Conservation (phyloP, 257 asterid species). For the Petrea volubilis region DNA sequence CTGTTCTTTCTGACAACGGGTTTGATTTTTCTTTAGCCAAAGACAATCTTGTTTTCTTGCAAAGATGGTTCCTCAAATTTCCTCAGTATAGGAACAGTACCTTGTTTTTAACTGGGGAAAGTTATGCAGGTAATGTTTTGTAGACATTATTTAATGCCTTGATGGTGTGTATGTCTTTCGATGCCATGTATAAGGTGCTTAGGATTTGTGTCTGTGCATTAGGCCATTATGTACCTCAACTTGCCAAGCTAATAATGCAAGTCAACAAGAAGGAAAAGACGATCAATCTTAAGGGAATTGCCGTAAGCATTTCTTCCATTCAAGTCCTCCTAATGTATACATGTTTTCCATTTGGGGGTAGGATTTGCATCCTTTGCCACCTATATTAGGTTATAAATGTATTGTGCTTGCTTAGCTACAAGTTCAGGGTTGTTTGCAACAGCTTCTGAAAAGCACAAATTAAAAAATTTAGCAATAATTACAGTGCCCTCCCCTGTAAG, state of each 20-base stretch:
- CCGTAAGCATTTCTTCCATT: constrained; percentile 60
- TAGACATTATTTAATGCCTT: not conserved
- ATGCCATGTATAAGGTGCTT: not conserved
- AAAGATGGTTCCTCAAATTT: constrained; percentile 71
- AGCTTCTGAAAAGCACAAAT: too few species aligned
- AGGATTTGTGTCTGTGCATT: not conserved
- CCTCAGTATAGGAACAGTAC: constrained; percentile 64
- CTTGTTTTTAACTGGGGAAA: constrained; percentile 72
- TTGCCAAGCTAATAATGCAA: constrained; percentile 60
- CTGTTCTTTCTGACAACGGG: constrained; percentile 25
- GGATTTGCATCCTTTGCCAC: not conserved
- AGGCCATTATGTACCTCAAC: constrained; percentile 88
- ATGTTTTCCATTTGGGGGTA: not conserved
- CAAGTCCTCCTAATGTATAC: not conserved
- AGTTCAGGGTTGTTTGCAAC: too few species aligned
- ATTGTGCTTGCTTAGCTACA: too few species aligned
- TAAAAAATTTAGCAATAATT: too few species aligned
- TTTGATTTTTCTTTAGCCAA: constrained; percentile 37
- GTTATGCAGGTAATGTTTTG: constrained; percentile 81
- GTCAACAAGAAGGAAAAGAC: constrained; percentile 51
- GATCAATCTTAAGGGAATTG: constrained; percentile 75
- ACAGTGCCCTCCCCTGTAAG: too few species aligned
- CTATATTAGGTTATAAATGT: too few species aligned
- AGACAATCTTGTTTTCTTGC: constrained; percentile 71
- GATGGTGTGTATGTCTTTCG: too few species aligned